Base-by-base conservation (phyloP, 2,329 filamentous ascomycete genomes). In the Colletotrichum horii region DNA sequence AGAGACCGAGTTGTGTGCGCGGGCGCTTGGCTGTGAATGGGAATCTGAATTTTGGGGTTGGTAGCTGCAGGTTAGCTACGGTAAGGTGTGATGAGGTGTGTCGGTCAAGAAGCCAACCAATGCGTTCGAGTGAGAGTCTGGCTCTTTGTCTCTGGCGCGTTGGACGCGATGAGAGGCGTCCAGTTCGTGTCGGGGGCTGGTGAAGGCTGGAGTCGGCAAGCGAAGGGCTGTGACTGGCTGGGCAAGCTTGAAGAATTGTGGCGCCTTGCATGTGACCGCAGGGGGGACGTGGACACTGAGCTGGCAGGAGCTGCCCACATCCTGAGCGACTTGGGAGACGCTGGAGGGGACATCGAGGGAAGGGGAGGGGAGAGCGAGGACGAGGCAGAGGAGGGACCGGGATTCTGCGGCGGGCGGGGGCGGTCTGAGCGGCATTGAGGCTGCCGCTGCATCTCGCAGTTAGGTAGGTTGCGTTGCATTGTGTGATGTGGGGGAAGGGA, bases 211-310 rank as follows among this genome's bases (percentile, higher is more conserved):
- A 26, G 66, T 15, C n/a, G 26, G 43, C 64, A 68, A 58, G 34
- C 56, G 56, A 19, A 22, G 58, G 14, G 24, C 58, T 32, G 58
- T 24, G 28, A 61, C 56, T 60, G 56, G 58, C 30, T 32, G 19
- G 30, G 28, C 30, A 61, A 70, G 43, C 70, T 74, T 76, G 70
- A 69, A 76, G 70, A 74, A 74, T 65, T 76, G 70, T 76, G 74
- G 74, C 70, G 74, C 64, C 58, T 48, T 61, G 34, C 74, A 76
- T 76, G 70, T 74, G 70, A 76, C 74, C 65, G 52, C 74, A 73
- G 65, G 74, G 70, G 70, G 66, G 24, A 74, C 43, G 69, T 70
- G 64, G 70, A 65, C 43, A 55, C 55, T 58, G 68, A 34, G 30
- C 30, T 58, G 55, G 55, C 55, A 52, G 43, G 43, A 52, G 43